Base-by-base conservation (phyloP, 1,284 basidiomycete genomes). In the Ceratobasidium sp. region DNA sequence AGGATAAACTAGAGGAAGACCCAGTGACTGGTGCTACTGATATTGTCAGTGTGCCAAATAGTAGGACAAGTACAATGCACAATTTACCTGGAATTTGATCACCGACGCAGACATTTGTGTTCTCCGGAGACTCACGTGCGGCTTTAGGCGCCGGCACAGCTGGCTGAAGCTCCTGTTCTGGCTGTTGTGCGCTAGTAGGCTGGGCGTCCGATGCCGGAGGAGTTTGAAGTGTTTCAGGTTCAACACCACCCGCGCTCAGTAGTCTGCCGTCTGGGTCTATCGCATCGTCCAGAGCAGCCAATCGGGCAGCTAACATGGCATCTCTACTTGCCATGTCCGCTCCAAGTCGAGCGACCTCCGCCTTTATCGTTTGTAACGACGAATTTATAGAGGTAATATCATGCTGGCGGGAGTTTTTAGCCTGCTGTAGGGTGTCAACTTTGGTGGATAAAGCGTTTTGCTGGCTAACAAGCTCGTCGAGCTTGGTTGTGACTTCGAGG, bases 271-370 rank as follows among this genome's bases (percentile, higher is more conserved):
- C 64, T 9, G 46, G 19, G 16, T 66, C 64, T 4, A 66, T 53
- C 8, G 64, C 64, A 31, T 66, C 64, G 64, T 66, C 64, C 46
- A 66, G 31, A 5, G 64, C 64, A 34, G 34, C 53, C 9, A 66
- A 31, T 8, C 64, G 43, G 19, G 29, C 46, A 19, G 64, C 64
- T 11, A 66, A 31, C n/a, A 46, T 66, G 13, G 48, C 64, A 31
- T 66, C 64, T 31, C 64, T 43, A 31, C 64, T 66, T 9, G 64
- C 46, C 64, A 66, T 66, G 29, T 66, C 64, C 8, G 43, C 31
- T 2, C 64, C 64, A 11, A 66, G 48, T 31, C 29, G 19, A n/a
- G 48, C 24, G 13, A 66, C 64, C 2, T 39, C 24, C 8, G 8
- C 24, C 8, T 46, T 34, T 14, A 66, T 48, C 3, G 24, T 22